Evolutionary conservation across 1,284 basidiomycete species (phyloP).

Genomic region (Ceratobasidium sp.): DNA sequence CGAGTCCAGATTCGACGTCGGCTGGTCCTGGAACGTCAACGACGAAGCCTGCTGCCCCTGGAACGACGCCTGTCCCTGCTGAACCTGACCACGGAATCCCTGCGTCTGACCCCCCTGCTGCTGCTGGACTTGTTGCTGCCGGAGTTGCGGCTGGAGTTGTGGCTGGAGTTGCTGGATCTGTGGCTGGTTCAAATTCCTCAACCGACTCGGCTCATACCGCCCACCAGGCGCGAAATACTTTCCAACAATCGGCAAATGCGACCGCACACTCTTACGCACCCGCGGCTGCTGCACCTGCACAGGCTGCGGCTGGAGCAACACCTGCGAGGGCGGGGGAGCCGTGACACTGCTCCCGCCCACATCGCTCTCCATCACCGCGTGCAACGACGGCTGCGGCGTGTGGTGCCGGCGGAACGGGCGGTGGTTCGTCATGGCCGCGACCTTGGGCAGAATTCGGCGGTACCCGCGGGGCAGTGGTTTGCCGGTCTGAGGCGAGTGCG

Average conservation of each 20-base stretch:
- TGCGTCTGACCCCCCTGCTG: background rate
- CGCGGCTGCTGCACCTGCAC: constrained; percentile 13
- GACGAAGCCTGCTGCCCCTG: background rate
- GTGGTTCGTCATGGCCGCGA: constrained; percentile 39
- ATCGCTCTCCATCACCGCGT: constrained; percentile 43
- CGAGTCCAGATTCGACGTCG: background rate
- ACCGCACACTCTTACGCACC: constrained; percentile 13
- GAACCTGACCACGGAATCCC: background rate
- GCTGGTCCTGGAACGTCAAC: background rate
- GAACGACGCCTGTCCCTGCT: background rate
- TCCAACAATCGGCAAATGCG: constrained; percentile 37
- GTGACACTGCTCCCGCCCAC: constrained; percentile 1
- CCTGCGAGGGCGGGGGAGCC: constrained; percentile 18
- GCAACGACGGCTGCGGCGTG: constrained; percentile 22
- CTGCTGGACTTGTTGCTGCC: background rate
- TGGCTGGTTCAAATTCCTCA: constrained; percentile 29
- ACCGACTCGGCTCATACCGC: constrained; percentile 39
- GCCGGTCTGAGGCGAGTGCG: constrained; percentile 3
- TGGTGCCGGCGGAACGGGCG: constrained; percentile 31
- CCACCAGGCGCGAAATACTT: constrained; percentile 41
- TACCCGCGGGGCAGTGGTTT: constrained; percentile 35
- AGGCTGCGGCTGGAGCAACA: constrained; percentile 18
- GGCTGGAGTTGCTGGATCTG: background rate
- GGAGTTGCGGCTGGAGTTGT: no score
- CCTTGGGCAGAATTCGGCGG: constrained; percentile 42